These are phyloP conservation scores for Mortierella polycephala DNA, from an alignment of 371 early-diverging fungal genomes.

Conservation along the genomic window DNA sequence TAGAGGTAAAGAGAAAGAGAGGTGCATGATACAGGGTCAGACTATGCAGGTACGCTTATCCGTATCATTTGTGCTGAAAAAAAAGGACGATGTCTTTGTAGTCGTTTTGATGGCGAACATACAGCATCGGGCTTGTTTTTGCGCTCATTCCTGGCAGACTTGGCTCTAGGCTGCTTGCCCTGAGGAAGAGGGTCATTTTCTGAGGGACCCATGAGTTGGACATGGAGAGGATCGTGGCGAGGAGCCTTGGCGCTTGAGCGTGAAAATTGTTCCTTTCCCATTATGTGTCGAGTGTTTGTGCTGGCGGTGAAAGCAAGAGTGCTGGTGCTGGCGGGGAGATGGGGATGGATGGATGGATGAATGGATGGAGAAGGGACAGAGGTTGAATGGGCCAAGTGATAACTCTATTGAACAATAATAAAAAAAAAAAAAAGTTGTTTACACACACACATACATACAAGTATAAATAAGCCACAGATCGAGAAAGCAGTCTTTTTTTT, in stretches of 20 bases:
- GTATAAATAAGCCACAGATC: slow-evolving; percentile 8
- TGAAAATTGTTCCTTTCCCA: slow-evolving; percentile 46
- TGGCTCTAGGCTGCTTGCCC: slow-evolving; percentile 64
- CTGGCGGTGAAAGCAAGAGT: neutral
- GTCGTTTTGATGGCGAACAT: slow-evolving; percentile 7
- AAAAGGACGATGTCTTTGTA: slow-evolving; percentile 1
- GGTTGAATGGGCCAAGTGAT: neutral
- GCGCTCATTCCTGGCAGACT: slow-evolving; percentile 65
- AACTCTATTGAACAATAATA: neutral
- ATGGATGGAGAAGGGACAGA: neutral
- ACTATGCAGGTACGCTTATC: neutral
- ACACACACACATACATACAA: neutral
- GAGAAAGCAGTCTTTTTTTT: slow-evolving; percentile 4
- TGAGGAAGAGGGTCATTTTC: slow-evolving; percentile 64
- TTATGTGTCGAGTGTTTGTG: slow-evolving; percentile 15
- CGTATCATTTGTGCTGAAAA: neutral
- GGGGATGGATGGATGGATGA: neutral
- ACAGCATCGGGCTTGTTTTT: slow-evolving; percentile 61
- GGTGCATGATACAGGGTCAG: neutral
- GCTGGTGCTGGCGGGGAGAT: neutral
- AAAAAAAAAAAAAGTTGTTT: slow-evolving; percentile 17
- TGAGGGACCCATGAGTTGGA: slow-evolving; percentile 64
- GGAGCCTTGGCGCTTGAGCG: slow-evolving; percentile 29
- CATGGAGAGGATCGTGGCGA: slow-evolving; percentile 85
- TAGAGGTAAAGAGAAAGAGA: neutral